phyloP scores from a whole-genome alignment of 805 yeast genomes.

The Ogataea ganodermae region DNA sequence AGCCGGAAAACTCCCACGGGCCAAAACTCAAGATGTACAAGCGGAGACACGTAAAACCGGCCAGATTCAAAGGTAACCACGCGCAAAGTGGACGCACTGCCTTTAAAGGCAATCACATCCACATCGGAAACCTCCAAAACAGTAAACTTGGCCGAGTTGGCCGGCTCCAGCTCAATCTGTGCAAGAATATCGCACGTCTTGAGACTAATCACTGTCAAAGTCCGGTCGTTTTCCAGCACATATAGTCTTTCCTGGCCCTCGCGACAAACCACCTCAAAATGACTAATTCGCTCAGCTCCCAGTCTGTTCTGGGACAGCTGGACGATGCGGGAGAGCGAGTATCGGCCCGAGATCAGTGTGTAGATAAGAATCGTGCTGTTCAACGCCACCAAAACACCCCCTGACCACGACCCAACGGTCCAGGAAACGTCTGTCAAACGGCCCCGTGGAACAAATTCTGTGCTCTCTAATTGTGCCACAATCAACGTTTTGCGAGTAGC shows the following conservation, averaged over 20 bases:
- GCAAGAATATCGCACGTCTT: conserved; percentile 10
- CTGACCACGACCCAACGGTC: conserved; percentile 9
- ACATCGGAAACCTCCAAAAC: conserved; percentile 1
- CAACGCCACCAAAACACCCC: conserved; percentile 13
- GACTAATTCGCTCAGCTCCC: neutral
- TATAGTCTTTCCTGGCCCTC: conserved; percentile 10
- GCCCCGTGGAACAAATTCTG: conserved; percentile 7
- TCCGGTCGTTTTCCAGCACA: conserved; percentile 5
- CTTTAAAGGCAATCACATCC: conserved; percentile 3
- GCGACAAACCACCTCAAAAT: neutral
- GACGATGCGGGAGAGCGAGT: conserved; percentile 8
- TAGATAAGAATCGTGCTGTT: conserved; percentile 14
- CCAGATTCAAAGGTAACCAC: conserved; percentile 6
- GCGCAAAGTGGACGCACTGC: conserved; percentile 6
- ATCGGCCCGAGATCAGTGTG: neutral
- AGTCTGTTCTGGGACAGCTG: conserved; percentile 9
- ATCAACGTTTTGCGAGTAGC: conserved; percentile 6
- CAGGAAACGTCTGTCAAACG: conserved; percentile 11
- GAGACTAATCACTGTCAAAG: conserved; percentile 9
- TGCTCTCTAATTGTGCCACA: conserved; percentile 7
- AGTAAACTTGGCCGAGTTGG: neutral
- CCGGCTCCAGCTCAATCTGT: conserved; percentile 2
- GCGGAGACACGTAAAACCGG: conserved; percentile 7
- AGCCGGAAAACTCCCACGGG: conserved; percentile 26
- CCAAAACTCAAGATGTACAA: conserved; percentile 24